Conservation (phyloP, 1,284 basidiomycete species). For the Trametes hirsuta region DNA sequence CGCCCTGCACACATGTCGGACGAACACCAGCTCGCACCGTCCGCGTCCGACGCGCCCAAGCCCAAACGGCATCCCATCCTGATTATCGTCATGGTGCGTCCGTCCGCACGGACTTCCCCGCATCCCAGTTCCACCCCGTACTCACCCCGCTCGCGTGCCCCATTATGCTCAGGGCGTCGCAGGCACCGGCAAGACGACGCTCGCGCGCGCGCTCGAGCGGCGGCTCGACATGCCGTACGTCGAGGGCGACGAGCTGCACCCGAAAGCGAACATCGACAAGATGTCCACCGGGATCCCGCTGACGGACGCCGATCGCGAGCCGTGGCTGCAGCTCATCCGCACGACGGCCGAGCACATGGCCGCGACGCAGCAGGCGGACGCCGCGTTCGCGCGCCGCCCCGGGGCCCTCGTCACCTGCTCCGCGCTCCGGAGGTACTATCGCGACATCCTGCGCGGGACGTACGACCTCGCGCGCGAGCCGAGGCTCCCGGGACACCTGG, state of each 20-base stretch:
- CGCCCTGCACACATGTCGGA: slow-evolving; percentile 3
- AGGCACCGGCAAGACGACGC: slow-evolving; percentile 88
- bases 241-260: slow-evolving; percentile 92
- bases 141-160: background rate
- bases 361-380: slow-evolving; percentile 26
- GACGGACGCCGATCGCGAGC: slow-evolving; percentile 81
- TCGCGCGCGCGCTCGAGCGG: slow-evolving; percentile 68
- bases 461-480: slow-evolving; percentile 28
- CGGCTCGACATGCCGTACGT: slow-evolving; percentile 75
- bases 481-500: slow-evolving; percentile 29
- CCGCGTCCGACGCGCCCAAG: slow-evolving; percentile 8
- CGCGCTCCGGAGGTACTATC: slow-evolving; percentile 82
- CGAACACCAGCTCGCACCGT: slow-evolving; percentile 15
- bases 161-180: slow-evolving; percentile 63
- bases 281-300: slow-evolving; percentile 85
- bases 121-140: background rate
- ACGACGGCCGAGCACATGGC: slow-evolving; percentile 57
- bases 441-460: slow-evolving; percentile 77
- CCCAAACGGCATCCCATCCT: slow-evolving; percentile 35
- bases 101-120: background rate
- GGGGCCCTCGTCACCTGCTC: slow-evolving; percentile 87
- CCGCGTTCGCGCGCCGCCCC: slow-evolving; percentile 10
- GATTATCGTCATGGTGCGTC: slow-evolving; percentile 52
- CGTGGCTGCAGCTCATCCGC: slow-evolving; percentile 84
- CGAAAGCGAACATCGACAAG: slow-evolving; percentile 82